Conservation (phyloP, 768 basidiomycete species). For the Calocybe indica region DNA sequence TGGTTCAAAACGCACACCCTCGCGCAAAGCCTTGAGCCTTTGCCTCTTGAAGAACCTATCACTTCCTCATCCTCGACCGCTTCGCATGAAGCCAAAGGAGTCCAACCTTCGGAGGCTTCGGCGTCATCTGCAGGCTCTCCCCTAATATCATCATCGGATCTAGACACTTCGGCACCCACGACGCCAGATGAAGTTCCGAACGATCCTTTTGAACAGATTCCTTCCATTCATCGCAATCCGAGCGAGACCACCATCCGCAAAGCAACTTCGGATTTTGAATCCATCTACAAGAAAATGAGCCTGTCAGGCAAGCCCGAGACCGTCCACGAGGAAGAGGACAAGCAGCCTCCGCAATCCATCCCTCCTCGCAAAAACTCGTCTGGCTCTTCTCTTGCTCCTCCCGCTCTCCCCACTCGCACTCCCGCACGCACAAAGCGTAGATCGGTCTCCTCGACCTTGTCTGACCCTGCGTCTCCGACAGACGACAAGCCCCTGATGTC, state of each 20-base stretch:
- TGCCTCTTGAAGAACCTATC: constrained; percentile 17
- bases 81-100: constrained; percentile 18
- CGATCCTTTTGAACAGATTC: constrained; percentile 36
- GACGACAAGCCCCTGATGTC: constrained; percentile 37
- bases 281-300: constrained; percentile 26
- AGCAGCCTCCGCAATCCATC: not conserved
- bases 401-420: constrained; percentile 69
- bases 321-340: constrained; percentile 47
- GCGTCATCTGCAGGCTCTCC: constrained; percentile 12
- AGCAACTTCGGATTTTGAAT: constrained; percentile 28
- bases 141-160: constrained; percentile 17
- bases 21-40: constrained; percentile 25
- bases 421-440: constrained; percentile 94
- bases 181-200: constrained; percentile 46
- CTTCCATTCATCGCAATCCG: constrained; percentile 39
- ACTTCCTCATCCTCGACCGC: constrained; percentile 24
- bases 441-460: constrained; percentile 85
- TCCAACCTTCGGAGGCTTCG: constrained; percentile 15
- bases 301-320: constrained; percentile 33
- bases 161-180: constrained; percentile 43
- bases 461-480: constrained; percentile 49
- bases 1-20: constrained; percentile 65
- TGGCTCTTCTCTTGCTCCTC: constrained; percentile 38
- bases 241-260: constrained; percentile 61
- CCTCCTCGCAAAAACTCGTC: constrained; percentile 22